Percentiles rank a stretch among this genome's conserved stretches.
Evolutionary conservation across 2,329 filamentous ascomycete species (phyloP).

Genomic region (Paraconiothyrium sp.): DNA sequence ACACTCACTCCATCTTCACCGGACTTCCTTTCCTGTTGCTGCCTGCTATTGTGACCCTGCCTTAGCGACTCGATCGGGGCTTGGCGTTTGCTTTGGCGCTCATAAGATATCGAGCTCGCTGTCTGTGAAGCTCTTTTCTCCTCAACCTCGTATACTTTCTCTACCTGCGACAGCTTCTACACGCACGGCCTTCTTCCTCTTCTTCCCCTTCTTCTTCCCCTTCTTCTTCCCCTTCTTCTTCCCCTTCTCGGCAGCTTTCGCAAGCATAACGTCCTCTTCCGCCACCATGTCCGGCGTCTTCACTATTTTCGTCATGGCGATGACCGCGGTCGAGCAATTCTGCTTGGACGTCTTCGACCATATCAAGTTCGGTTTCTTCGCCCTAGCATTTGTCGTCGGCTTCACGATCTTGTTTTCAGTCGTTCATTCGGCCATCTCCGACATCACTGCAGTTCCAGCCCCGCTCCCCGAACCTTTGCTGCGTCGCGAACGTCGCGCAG

Average conservation of each 20-base stretch:
- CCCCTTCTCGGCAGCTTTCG: conserved; percentile 6
- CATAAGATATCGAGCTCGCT: background rate
- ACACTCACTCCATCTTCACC: conserved; percentile 7
- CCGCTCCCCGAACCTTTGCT: background rate
- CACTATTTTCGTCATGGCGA: background rate
- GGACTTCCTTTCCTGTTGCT: conserved; percentile 5
- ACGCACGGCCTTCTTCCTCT: too few species aligned
- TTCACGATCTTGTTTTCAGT: background rate
- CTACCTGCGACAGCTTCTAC: background rate
- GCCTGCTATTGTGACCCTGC: background rate
- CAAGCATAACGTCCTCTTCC: background rate
- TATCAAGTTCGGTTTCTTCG: background rate
- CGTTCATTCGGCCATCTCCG: background rate
- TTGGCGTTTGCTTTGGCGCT: conserved; percentile 5
- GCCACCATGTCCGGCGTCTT: background rate
- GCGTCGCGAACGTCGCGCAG: conserved; percentile 3
- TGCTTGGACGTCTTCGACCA: background rate
- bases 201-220: background rate
- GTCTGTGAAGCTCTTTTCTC: background rate
- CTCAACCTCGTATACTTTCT: conserved; percentile 5
- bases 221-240: background rate
- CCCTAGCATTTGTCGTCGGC: background rate
- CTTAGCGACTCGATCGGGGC: background rate
- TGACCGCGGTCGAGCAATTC: background rate
- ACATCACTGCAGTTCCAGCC: background rate